phyloP scores from a whole-genome alignment of 2,329 filamentous ascomycete species.

The Fusarium poae region DNA sequence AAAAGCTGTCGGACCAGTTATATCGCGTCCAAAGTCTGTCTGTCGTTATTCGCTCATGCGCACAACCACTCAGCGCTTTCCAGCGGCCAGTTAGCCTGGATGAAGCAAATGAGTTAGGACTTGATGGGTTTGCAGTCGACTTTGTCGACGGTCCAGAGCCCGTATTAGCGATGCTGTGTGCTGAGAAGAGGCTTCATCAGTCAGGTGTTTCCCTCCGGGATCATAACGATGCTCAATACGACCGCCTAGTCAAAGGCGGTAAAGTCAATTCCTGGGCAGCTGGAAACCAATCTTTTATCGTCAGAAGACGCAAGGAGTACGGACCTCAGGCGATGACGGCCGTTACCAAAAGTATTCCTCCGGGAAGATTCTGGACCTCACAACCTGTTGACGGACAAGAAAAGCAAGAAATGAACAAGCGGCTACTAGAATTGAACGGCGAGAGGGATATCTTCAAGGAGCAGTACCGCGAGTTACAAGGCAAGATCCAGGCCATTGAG shows the following conservation, averaged over 20 bases:
- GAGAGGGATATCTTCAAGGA: constrained; percentile 54
- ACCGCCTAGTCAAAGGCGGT: constrained; percentile 69
- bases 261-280: constrained; percentile 78
- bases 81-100: constrained; percentile 65
- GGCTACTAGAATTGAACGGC: constrained; percentile 59
- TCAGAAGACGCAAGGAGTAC: constrained; percentile 83
- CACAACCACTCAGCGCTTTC: constrained; percentile 67
- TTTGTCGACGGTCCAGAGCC: constrained; percentile 83
- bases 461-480: constrained; percentile 53
- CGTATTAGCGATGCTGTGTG: constrained; percentile 89
- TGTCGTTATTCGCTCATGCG: constrained; percentile 77
- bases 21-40: constrained; percentile 73
- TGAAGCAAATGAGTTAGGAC: constrained; percentile 70
- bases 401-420: constrained; percentile 71
- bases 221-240: constrained; percentile 75
- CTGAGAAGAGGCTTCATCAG: constrained; percentile 75
- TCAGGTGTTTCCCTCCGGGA: constrained; percentile 75
- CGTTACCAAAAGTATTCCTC: constrained; percentile 69
- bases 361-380: constrained; percentile 79
- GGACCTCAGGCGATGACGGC: constrained; percentile 80
- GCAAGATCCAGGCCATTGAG: constrained; percentile 58
- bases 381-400: constrained; percentile 77
- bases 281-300: constrained; percentile 71
- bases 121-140: constrained; percentile 86
- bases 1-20: constrained; percentile 75